Percentiles rank a stretch among this genome's conserved stretches.
phyloP scores from a whole-genome alignment of 1,139 yeast genomes.

The Meyerozyma guilliermondii region DNA sequence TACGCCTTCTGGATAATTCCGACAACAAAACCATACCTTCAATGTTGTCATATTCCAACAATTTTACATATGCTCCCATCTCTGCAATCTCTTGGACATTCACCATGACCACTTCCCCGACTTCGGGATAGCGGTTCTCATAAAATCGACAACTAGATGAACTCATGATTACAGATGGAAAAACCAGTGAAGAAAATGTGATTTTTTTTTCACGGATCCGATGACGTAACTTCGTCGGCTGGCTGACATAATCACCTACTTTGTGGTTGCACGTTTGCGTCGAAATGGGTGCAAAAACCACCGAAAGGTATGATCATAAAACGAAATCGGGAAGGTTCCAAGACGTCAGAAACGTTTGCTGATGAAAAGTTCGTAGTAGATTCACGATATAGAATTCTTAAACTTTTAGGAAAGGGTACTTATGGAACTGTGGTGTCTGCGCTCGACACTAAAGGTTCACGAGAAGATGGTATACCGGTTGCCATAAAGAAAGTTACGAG shows the following conservation, averaged over 20 bases:
- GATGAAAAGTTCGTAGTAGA: slow-evolving; percentile 55
- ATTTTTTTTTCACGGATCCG: not conserved
- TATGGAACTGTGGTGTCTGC: slow-evolving; percentile 90
- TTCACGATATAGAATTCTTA: slow-evolving; percentile 56
- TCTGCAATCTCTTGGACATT: slow-evolving; percentile 97
- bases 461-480: slow-evolving; percentile 20
- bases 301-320: not conserved
- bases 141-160: slow-evolving; percentile 93
- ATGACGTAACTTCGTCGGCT: not conserved
- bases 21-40: slow-evolving; percentile 98
- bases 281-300: slow-evolving; percentile 1
- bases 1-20: slow-evolving; percentile 97
- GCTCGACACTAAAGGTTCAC: slow-evolving; percentile 43
- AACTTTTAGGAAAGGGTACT: slow-evolving; percentile 78
- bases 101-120: slow-evolving; percentile 98
- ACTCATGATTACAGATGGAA: slow-evolving; percentile 45
- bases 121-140: slow-evolving; percentile 98
- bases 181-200: not conserved
- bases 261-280: not conserved
- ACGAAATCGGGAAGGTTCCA: not conserved
- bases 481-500: slow-evolving; percentile 79
- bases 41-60: slow-evolving; percentile 93
- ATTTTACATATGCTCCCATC: slow-evolving; percentile 96
- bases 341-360: not conserved
- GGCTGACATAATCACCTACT: not conserved